These are phyloP conservation scores for Sedum album DNA, from an alignment of 164 flowering plant species.

Conservation along the genomic window DNA sequence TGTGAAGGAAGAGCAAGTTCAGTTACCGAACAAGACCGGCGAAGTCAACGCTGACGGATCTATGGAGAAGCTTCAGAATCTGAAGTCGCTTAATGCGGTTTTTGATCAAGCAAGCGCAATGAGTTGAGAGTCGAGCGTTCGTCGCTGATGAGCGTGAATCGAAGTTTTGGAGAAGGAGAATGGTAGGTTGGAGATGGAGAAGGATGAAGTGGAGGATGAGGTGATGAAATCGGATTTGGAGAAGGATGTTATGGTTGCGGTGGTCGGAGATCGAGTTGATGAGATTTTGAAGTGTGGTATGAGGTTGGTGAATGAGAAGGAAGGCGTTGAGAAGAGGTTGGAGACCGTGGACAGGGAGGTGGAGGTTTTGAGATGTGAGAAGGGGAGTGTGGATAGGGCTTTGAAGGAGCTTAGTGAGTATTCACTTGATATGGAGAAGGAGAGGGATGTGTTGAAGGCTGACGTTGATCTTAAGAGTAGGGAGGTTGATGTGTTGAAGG, in stretches of 20 bases:
- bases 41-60: not conserved
- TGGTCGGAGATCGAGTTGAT: not conserved
- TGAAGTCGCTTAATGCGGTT: conserved; percentile 53
- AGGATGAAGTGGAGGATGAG: conserved; percentile 8
- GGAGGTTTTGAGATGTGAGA: not conserved
- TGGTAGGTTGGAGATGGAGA: conserved; percentile 13
- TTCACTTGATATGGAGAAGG: too few relatives aligned
- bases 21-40: not conserved
- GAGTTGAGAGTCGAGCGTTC: conserved; percentile 51
- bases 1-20: conserved; percentile 15
- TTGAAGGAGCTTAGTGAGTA: not conserved
- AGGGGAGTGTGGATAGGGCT: not conserved
- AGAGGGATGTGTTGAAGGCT: not conserved
- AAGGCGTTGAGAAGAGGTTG: not conserved
- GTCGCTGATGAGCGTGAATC: conserved; percentile 25
- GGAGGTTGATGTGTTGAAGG: not conserved
- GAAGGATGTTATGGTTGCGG: not conserved
- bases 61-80: conserved; percentile 35
- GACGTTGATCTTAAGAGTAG: conserved; percentile 1
- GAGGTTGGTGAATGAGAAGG: not conserved
- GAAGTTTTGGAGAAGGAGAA: conserved; percentile 20
- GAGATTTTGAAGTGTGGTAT: not conserved
- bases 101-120: conserved; percentile 44
- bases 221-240: not conserved
- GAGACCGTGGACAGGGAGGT: not conserved